Evolutionary conservation across 257 asterid genomes (phyloP).

Genomic region (Nicotiana sylvestris): DNA sequence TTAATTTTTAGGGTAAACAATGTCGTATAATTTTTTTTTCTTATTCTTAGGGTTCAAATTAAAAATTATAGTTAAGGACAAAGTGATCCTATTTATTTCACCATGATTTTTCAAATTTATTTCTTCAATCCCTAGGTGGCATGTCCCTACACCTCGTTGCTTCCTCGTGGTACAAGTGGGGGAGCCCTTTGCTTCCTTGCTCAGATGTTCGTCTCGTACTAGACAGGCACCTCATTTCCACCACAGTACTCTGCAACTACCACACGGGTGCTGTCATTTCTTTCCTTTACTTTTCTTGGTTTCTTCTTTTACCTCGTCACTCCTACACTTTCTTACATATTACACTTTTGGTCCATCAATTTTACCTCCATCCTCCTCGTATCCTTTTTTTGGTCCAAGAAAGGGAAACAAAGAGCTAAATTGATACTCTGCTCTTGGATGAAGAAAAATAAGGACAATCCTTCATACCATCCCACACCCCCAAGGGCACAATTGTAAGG

Average conservation of each 20-base stretch:
- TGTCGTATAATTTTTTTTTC: no score
- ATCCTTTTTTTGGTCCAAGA: not conserved
- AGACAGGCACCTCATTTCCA: not conserved
- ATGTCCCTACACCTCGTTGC: not conserved
- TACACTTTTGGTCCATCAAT: not conserved
- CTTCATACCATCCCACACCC: not conserved
- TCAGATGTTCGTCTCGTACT: not conserved
- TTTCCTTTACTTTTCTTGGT: not conserved
- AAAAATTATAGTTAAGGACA: no score
- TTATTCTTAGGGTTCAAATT: no score
- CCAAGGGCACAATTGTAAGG: not conserved
- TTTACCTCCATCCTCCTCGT: not conserved
- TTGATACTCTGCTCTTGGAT: not conserved
- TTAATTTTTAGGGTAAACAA: no score
- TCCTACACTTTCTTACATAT: not conserved
- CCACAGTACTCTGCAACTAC: not conserved
- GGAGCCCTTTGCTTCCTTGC: not conserved
- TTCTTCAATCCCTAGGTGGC: not conserved
- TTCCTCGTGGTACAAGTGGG: not conserved
- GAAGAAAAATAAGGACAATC: not conserved
- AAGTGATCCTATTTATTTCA: no score
- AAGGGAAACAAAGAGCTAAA: not conserved
- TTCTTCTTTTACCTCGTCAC: not conserved
- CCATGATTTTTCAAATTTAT: no score
- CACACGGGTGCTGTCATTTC: constrained; percentile 3